Conservation (phyloP, 257 asterid species). For the Nicotiana knightiana region DNA sequence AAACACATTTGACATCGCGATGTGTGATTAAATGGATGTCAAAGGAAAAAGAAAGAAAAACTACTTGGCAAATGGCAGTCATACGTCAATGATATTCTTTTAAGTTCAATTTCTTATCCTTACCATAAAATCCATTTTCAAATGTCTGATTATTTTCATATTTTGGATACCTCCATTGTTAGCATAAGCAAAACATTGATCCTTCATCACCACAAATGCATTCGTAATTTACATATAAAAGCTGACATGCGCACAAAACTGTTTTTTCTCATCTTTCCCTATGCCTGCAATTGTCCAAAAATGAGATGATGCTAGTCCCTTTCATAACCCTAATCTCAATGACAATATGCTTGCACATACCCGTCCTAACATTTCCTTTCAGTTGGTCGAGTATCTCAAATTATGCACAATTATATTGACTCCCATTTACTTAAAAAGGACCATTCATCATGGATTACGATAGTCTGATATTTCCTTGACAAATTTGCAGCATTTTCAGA, state of each 20-base stretch:
- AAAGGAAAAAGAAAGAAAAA: no score
- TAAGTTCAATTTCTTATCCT: no score
- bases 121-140: no score
- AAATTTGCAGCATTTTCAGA: neutral
- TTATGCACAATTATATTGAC: neutral
- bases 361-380: neutral
- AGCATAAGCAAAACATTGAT: neutral
- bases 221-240: neutral
- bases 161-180: no score
- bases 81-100: no score
- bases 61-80: no score
- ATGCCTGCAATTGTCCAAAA: no score
- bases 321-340: neutral
- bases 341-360: neutral
- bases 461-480: neutral
- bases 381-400: neutral
- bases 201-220: neutral
- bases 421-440: neutral
- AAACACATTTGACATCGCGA: no score
- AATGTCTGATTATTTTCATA: no score
- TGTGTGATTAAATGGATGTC: no score
- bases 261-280: neutral
- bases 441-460: neutral
- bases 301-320: neutral
- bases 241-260: no score